Conservation (phyloP, 257 asterid genomes). For the Nicotiana tomentosiformis region DNA sequence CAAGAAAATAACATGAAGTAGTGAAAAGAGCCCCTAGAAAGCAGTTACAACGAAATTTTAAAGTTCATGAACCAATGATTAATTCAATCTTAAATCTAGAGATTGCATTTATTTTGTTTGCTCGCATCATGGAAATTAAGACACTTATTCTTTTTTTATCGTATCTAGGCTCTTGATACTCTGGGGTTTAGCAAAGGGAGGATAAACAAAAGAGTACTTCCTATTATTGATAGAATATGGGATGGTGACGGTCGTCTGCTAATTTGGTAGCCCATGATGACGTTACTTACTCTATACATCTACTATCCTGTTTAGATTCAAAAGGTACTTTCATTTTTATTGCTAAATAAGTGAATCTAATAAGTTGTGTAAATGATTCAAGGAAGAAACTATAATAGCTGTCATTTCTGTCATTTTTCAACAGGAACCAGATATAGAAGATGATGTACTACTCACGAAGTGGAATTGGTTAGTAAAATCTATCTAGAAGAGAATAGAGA, state of each 20-base stretch:
- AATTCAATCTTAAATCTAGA: too few species aligned
- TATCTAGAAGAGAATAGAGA: constrained; percentile 74
- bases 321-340: background rate
- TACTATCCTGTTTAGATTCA: background rate
- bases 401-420: constrained; percentile 26
- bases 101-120: too few species aligned
- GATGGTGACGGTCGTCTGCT: constrained; percentile 81
- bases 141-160: background rate
- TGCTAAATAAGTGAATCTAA: background rate
- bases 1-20: background rate
- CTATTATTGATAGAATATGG: constrained; percentile 82
- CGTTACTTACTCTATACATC: constrained; percentile 41
- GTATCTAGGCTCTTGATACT: constrained; percentile 81
- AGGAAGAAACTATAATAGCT: background rate
- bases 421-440: constrained; percentile 81
- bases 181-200: constrained; percentile 95
- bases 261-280: constrained; percentile 73
- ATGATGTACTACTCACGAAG: constrained; percentile 54
- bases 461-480: constrained; percentile 78
- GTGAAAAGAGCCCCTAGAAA: too few species aligned
- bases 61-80: too few species aligned
- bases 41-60: too few species aligned
- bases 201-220: constrained; percentile 75
- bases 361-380: background rate
- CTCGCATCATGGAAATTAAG: background rate